phyloP scores from a whole-genome alignment of 768 basidiomycete genomes.

The Leccinum aurantiacum region DNA sequence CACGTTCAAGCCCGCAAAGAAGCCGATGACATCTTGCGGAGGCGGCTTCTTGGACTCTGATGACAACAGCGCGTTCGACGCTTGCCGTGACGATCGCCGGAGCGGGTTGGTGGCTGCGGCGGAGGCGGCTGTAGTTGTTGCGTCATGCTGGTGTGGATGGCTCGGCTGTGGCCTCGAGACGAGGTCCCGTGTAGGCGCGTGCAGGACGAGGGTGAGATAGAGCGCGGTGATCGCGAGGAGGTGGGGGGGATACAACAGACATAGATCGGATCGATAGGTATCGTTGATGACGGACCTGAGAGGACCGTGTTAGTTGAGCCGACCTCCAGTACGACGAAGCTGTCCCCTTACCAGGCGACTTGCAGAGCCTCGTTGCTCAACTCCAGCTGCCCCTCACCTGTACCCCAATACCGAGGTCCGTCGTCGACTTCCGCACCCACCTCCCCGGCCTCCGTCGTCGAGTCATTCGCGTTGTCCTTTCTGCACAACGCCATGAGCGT shows the following conservation, averaged over 20 bases:
- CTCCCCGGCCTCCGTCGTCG: conserved; percentile 55
- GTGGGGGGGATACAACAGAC: conserved; percentile 94
- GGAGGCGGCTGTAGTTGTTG: background rate
- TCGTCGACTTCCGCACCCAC: conserved; percentile 57
- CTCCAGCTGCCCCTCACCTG: conserved; percentile 75
- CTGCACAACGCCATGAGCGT: conserved; percentile 78
- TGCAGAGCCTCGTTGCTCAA: conserved; percentile 78
- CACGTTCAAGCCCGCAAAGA: conserved; percentile 85
- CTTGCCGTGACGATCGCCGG: conserved; percentile 57
- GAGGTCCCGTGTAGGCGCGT: conserved; percentile 52
- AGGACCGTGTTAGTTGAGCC: background rate
- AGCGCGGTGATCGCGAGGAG: conserved; percentile 90
- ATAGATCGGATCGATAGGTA: conserved; percentile 89
- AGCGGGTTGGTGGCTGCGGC: conserved; percentile 33
- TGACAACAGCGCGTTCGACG: conserved; percentile 29
- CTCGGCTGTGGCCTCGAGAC: conserved; percentile 39
- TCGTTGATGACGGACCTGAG: conserved; percentile 96
- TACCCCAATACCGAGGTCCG: conserved; percentile 71
- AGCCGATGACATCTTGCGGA: conserved; percentile 67
- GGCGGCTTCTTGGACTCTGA: conserved; percentile 32
- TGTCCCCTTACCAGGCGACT: conserved; percentile 74
- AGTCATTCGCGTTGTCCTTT: conserved; percentile 44
- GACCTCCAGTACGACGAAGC: background rate
- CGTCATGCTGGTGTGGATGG: background rate
- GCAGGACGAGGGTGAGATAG: conserved; percentile 81